phyloP scores from a whole-genome alignment of 495 filamentous ascomycete species.

The Talaromyces proteolyticus region DNA sequence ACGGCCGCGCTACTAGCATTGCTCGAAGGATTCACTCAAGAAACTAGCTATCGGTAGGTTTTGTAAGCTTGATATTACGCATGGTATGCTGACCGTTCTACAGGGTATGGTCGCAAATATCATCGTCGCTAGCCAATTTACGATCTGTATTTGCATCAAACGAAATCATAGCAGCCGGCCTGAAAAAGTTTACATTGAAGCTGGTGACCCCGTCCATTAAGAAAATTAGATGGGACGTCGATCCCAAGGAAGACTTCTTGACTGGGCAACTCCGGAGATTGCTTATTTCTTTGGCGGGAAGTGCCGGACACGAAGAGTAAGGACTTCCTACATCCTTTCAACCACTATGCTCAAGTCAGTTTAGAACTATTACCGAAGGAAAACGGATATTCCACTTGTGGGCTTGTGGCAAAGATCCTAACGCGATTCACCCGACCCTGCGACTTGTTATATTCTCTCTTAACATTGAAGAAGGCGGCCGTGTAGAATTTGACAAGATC shows the following conservation, averaged over 20 bases:
- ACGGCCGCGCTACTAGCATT: conserved; percentile 76
- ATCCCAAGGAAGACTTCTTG: conserved; percentile 71
- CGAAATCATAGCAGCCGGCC: conserved; percentile 49
- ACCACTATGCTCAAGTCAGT: neutral
- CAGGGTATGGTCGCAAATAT: conserved; percentile 79
- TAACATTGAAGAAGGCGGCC: conserved; percentile 62
- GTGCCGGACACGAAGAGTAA: conserved; percentile 66
- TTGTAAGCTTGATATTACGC: neutral
- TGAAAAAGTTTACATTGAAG: conserved; percentile 69
- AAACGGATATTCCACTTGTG: conserved; percentile 70
- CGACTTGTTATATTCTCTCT: conserved; percentile 75
- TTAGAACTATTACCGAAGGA: conserved; percentile 62
- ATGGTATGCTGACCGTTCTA: neutral
- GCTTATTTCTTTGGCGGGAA: conserved; percentile 67
- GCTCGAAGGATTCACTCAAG: conserved; percentile 72
- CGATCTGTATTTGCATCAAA: conserved; percentile 59
- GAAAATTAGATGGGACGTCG: conserved; percentile 79
- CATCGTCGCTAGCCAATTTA: conserved; percentile 60
- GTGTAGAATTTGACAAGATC: conserved; percentile 62
- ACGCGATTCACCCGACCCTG: conserved; percentile 72
- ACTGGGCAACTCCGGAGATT: conserved; percentile 73
- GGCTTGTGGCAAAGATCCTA: conserved; percentile 55
- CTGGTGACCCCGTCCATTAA: conserved; percentile 67
- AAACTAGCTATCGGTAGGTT: conserved; percentile 68
- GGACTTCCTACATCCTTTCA: conserved; percentile 14